These are phyloP conservation scores for Camelina hispida DNA, from an alignment of 345 rosid species.

Conservation along the genomic window DNA sequence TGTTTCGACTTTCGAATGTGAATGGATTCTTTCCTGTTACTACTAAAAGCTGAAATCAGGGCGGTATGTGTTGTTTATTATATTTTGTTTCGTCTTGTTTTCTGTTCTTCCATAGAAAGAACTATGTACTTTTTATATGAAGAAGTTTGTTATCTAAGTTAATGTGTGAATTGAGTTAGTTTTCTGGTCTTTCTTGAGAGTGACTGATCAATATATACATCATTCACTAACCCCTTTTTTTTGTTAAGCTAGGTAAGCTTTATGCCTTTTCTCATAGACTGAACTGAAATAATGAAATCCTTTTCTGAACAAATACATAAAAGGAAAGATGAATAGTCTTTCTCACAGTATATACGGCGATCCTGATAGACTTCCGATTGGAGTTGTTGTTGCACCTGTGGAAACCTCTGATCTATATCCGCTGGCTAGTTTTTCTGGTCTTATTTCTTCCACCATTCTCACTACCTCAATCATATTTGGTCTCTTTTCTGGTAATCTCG, in stretches of 20 bases:
- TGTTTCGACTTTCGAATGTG: slow-evolving; percentile 41
- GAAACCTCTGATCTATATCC: slow-evolving; percentile 55
- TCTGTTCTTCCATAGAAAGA: background rate
- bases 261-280: slow-evolving; percentile 3
- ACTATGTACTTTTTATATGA: slow-evolving; percentile 10
- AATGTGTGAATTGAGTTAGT: slow-evolving; percentile 24
- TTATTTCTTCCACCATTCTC: slow-evolving; percentile 71
- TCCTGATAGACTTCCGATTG: slow-evolving; percentile 47
- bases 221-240: background rate
- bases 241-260: slow-evolving; percentile 4
- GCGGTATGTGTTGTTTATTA: slow-evolving; percentile 38
- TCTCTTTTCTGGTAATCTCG: slow-evolving; percentile 74
- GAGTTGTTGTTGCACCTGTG: slow-evolving; percentile 49
- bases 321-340: slow-evolving; percentile 35
- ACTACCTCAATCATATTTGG: slow-evolving; percentile 75
- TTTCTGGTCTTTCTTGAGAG: slow-evolving; percentile 12
- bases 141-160: slow-evolving; percentile 9
- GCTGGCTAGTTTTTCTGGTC: slow-evolving; percentile 51
- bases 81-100: slow-evolving; percentile 21
- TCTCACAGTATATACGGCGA: slow-evolving; percentile 48
- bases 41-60: slow-evolving; percentile 20
- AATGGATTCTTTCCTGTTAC: slow-evolving; percentile 37
- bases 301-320: slow-evolving; percentile 27
- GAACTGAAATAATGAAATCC: slow-evolving; percentile 27
- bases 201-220: slow-evolving; percentile 14